Conservation (phyloP, 768 basidiomycete genomes). For the Suillus weaverae region DNA sequence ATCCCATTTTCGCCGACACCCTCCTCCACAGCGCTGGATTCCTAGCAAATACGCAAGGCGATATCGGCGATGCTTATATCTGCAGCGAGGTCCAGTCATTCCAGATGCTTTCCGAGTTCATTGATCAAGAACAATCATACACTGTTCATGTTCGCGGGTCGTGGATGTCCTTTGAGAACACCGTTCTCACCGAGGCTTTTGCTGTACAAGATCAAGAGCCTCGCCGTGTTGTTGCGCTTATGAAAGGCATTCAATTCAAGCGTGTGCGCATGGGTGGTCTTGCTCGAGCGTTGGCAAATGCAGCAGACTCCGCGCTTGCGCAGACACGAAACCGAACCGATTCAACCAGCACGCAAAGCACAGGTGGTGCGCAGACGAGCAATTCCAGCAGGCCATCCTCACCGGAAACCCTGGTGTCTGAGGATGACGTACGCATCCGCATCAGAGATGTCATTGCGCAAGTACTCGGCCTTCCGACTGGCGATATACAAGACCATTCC, state of each 20-base stretch:
- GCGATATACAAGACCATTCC: conserved; percentile 41
- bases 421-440: conserved; percentile 20
- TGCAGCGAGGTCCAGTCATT: conserved; percentile 56
- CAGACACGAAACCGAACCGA: conserved; percentile 23
- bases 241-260: conserved; percentile 61
- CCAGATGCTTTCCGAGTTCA: conserved; percentile 42
- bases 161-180: conserved; percentile 43
- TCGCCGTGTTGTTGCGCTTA: conserved; percentile 49
- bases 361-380: conserved; percentile 8
- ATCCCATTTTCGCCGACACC: conserved; percentile 65
- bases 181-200: conserved; percentile 52
- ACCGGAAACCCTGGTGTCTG: conserved; percentile 42
- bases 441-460: conserved; percentile 44
- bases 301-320: conserved; percentile 21
- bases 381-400: conserved; percentile 29
- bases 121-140: conserved; percentile 45
- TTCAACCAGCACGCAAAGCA: conserved; percentile 27
- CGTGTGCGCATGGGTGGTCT: conserved; percentile 52
- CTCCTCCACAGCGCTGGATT: conserved; percentile 72
- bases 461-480: conserved; percentile 36
- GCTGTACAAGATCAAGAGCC: conserved; percentile 43
- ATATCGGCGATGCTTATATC: conserved; percentile 56
- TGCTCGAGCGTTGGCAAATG: conserved; percentile 42
- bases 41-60: conserved; percentile 58
- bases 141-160: conserved; percentile 51